A percentile compares a stretch with the other conserved stretches of the same genome.
phyloP scores from a whole-genome alignment of 768 basidiomycete species.

The Termitomyces bulborhizus region DNA sequence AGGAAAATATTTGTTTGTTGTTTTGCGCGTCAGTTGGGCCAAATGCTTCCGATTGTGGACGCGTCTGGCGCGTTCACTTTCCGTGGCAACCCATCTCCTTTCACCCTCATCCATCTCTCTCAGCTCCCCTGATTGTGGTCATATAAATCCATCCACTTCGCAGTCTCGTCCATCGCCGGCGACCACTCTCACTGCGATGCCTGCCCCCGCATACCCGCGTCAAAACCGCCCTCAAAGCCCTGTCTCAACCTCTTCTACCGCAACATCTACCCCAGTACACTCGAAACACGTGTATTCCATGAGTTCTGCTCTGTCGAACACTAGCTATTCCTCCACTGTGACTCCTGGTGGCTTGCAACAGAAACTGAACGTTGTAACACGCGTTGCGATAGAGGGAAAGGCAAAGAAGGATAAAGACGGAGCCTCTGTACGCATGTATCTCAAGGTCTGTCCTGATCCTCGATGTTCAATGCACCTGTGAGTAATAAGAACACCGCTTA shows the following conservation, averaged over 20 bases:
- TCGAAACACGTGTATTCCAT: constrained; percentile 14
- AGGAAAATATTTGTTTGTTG: constrained; percentile 8
- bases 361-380: constrained; percentile 65
- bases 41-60: constrained; percentile 21
- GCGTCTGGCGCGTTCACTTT: constrained; percentile 17
- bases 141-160: background rate
- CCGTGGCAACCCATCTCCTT: background rate
- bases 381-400: constrained; percentile 70
- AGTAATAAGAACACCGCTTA: constrained; percentile 17
- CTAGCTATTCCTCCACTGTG: constrained; percentile 40
- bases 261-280: constrained; percentile 9
- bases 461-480: background rate
- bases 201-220: constrained; percentile 9
- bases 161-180: background rate
- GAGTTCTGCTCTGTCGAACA: constrained; percentile 19
- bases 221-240: constrained; percentile 11
- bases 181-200: constrained; percentile 4
- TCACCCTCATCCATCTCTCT: constrained; percentile 6
- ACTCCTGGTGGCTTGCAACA: constrained; percentile 35
- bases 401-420: constrained; percentile 61
- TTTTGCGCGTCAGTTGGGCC: constrained; percentile 9
- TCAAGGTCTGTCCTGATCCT: constrained; percentile 48
- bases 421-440: constrained; percentile 65
- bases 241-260: constrained; percentile 1
- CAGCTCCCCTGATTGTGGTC: background rate